phyloP scores from a whole-genome alignment of 2,329 filamentous ascomycete genomes.

The Nigrospora osmanthi region DNA sequence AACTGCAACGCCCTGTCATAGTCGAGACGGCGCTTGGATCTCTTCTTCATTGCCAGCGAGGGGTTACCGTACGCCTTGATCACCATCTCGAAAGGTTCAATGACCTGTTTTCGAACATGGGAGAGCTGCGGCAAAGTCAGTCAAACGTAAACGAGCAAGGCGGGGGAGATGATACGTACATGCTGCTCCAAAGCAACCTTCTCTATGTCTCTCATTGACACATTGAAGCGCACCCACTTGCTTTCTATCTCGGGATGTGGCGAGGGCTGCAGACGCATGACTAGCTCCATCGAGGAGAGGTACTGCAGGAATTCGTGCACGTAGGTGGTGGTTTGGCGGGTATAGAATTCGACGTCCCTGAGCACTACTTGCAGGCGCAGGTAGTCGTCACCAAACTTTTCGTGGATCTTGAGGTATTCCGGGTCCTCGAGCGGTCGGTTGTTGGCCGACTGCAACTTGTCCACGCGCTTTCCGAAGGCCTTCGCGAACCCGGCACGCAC shows the following conservation, averaged over 20 bases:
- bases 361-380: conserved; percentile 87
- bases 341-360: conserved; percentile 89
- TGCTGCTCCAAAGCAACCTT: conserved; percentile 78
- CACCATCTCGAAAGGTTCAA: conserved; percentile 73
- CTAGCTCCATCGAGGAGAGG: conserved; percentile 72
- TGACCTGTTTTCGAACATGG: conserved; percentile 72
- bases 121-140: conserved; percentile 34
- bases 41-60: conserved; percentile 85
- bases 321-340: conserved; percentile 70
- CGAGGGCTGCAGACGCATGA: conserved; percentile 65
- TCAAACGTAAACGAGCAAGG: conserved; percentile 5
- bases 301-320: conserved; percentile 77
- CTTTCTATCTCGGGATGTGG: conserved; percentile 79
- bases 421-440: conserved; percentile 65
- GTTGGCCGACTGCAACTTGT: conserved; percentile 66
- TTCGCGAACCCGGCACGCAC: conserved; percentile 78
- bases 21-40: conserved; percentile 84
- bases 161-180: conserved; percentile 39
- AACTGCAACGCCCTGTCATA: conserved; percentile 76
- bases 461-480: conserved; percentile 80
- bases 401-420: conserved; percentile 71
- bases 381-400: conserved; percentile 87
- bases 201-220: conserved; percentile 79
- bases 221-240: conserved; percentile 89
- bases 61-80: conserved; percentile 78